phyloP scores from a whole-genome alignment of 257 asterid species.

The Haberlea rhodopensis region DNA sequence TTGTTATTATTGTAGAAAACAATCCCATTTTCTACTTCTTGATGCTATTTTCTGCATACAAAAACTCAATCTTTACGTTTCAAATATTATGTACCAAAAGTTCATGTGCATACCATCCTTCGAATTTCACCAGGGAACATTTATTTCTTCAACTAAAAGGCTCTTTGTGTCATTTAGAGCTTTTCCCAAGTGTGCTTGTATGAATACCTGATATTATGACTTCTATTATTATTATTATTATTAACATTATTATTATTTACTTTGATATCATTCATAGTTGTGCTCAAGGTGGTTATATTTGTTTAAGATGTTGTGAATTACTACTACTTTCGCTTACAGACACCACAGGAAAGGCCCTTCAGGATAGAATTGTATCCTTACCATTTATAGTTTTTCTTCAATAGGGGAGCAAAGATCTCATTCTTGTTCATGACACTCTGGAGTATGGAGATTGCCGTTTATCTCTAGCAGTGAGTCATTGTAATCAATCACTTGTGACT shows the following conservation, averaged over 20 bases:
- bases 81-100: too few relatives aligned
- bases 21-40: background rate
- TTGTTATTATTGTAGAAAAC: background rate
- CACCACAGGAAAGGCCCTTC: background rate
- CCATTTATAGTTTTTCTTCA: constrained; percentile 26
- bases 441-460: constrained; percentile 92
- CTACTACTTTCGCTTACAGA: background rate
- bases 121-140: too few relatives aligned
- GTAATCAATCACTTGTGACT: background rate
- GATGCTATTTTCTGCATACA: background rate
- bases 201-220: background rate
- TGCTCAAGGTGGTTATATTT: background rate
- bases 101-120: too few relatives aligned
- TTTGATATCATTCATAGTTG: background rate
- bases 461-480: constrained; percentile 77
- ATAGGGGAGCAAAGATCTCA: constrained; percentile 88
- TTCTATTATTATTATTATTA: too few relatives aligned
- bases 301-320: background rate
- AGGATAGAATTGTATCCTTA: constrained; percentile 8
- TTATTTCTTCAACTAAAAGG: too few relatives aligned
- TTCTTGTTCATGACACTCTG: constrained; percentile 84
- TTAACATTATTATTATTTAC: too few relatives aligned
- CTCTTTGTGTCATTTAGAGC: too few relatives aligned
- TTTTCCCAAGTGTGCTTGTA: too few relatives aligned
- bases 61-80: too few relatives aligned